Percentiles rank a stretch among this genome's conserved stretches.
These are phyloP conservation scores for Magnolia sinica DNA, from an alignment of 164 flowering plant genomes.

Conservation along the genomic window DNA sequence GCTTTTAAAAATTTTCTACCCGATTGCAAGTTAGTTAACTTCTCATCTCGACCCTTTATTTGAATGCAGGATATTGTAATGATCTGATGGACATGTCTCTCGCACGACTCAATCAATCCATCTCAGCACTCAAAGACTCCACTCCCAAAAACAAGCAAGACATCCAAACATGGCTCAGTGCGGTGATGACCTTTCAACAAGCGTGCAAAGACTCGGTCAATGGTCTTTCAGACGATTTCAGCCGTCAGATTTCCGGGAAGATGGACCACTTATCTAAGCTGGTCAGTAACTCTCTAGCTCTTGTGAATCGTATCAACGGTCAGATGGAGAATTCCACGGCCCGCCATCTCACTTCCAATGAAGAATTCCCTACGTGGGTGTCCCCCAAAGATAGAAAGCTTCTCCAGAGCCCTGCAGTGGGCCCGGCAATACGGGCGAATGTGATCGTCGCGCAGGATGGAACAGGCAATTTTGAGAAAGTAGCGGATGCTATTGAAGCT, in stretches of 20 bases:
- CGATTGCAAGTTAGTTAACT: too few relatives aligned
- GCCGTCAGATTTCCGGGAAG: conserved; percentile 27
- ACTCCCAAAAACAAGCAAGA: conserved; percentile 30
- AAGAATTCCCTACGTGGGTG: conserved; percentile 29
- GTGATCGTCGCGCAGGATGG: conserved; percentile 52
- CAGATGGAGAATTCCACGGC: not conserved
- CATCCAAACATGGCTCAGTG: conserved; percentile 58
- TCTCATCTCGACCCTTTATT: not conserved
- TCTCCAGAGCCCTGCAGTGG: conserved; percentile 21
- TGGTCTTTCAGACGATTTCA: conserved; percentile 1
- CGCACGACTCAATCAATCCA: conserved; percentile 36
- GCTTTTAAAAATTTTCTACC: too few relatives aligned
- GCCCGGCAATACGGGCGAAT: conserved; percentile 23
- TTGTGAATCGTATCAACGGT: conserved; percentile 35
- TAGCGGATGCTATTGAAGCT: conserved; percentile 38
- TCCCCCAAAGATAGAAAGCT: conserved; percentile 33
- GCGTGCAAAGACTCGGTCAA: conserved; percentile 39
- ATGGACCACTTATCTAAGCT: conserved; percentile 38
- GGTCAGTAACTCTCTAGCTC: conserved; percentile 43
- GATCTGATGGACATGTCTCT: conserved; percentile 41
- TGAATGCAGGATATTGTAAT: conserved; percentile 32
- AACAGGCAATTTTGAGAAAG: conserved; percentile 31
- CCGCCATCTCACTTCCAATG: not conserved
- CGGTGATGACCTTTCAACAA: conserved; percentile 43
- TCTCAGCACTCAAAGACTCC: conserved; percentile 32